Conservation (phyloP, 805 yeast genomes). For the Middelhovenomyces tepae region DNA sequence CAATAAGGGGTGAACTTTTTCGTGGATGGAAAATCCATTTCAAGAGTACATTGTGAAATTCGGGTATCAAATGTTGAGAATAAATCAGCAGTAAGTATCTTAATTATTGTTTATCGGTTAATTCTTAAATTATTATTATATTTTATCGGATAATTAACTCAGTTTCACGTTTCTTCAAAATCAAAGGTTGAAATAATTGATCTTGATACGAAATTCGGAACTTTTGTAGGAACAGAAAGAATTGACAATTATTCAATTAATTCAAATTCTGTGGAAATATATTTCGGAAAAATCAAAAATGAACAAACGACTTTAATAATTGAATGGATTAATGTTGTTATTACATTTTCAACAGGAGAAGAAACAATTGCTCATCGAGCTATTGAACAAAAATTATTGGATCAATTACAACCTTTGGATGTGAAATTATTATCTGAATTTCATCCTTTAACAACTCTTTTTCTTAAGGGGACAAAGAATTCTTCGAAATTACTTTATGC, state of each 20-base stretch:
- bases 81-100: not conserved
- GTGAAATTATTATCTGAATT: slow-evolving; percentile 21
- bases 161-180: too few species aligned
- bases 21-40: slow-evolving; percentile 19
- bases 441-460: slow-evolving; percentile 20
- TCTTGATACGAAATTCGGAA: slow-evolving; percentile 22
- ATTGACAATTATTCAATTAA: slow-evolving; percentile 3
- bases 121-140: not conserved
- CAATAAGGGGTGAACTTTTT: slow-evolving; percentile 8
- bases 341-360: slow-evolving; percentile 20
- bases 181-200: slow-evolving; percentile 17
- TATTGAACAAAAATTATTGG: slow-evolving; percentile 10
- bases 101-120: not conserved
- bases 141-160: not conserved
- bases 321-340: slow-evolving; percentile 20
- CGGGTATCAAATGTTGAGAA: slow-evolving; percentile 9
- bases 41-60: slow-evolving; percentile 19
- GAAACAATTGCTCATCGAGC: slow-evolving; percentile 12
- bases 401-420: slow-evolving; percentile 21
- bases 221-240: slow-evolving; percentile 11
- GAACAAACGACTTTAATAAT: slow-evolving; percentile 14
- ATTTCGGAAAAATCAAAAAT: slow-evolving; percentile 4
- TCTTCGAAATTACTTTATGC: slow-evolving; percentile 29
- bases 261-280: slow-evolving; percentile 1
- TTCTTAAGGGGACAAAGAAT: slow-evolving; percentile 18